Conservation (phyloP, 140 eudicot species). For the Anethum foeniculum region DNA sequence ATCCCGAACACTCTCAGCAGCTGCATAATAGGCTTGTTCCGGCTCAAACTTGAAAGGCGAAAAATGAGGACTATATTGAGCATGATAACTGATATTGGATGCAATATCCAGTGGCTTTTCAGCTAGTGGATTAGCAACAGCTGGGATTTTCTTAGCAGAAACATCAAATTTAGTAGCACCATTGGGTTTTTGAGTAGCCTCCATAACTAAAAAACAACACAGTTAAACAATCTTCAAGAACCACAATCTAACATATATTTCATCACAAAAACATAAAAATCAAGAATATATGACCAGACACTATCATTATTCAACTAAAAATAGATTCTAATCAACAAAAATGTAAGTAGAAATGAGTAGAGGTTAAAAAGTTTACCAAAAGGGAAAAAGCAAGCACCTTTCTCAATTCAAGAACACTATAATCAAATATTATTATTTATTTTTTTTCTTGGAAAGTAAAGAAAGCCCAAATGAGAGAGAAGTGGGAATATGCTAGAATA, state of each 20-base stretch:
- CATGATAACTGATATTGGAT: constrained; percentile 87
- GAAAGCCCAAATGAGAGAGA: background rate
- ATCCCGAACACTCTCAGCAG: constrained; percentile 95
- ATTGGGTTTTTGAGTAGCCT: constrained; percentile 33
- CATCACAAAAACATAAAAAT: background rate
- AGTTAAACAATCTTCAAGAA: background rate
- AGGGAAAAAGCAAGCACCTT: background rate
- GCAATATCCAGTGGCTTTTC: constrained; percentile 75
- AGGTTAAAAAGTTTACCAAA: background rate
- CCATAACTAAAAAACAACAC: constrained; percentile 31
- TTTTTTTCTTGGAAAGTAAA: background rate
- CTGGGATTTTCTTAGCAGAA: constrained; percentile 41
- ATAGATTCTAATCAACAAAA: background rate
- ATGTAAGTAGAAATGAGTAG: background rate
- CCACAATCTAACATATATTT: background rate
- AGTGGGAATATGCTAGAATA: background rate
- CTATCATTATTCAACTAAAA: background rate
- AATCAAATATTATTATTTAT: no score
- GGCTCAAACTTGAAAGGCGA: constrained; percentile 96
- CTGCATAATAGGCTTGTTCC: constrained; percentile 90
- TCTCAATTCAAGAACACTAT: background rate
- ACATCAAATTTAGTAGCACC: constrained; percentile 39
- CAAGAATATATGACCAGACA: background rate
- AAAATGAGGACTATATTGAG: constrained; percentile 88
- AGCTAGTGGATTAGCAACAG: constrained; percentile 72